Conservation (phyloP, 306 rosid genomes). For the Cicer bijugum region DNA sequence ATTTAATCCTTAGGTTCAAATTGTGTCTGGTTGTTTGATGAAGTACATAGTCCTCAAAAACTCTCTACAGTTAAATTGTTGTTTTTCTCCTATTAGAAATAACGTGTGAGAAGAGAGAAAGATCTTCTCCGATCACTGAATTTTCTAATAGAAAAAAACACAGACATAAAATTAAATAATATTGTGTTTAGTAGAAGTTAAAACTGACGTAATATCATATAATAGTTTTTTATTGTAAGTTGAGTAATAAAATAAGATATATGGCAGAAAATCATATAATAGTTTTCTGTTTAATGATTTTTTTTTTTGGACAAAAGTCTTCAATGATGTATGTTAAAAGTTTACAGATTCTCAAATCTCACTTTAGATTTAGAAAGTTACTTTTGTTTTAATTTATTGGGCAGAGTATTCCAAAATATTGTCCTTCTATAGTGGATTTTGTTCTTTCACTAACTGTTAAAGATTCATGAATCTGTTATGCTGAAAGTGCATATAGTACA, state of each 20-base stretch:
- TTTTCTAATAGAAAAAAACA: too few species aligned
- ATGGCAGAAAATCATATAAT: not conserved
- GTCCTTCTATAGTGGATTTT: slow-evolving; percentile 2
- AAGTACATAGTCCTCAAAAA: not conserved
- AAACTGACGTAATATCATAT: not conserved
- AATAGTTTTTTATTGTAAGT: slow-evolving; percentile 5
- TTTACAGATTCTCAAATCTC: not conserved
- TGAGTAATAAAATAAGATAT: slow-evolving; percentile 7
- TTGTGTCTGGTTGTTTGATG: not conserved
- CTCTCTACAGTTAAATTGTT: not conserved
- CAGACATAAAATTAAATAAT: too few species aligned
- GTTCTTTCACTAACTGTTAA: not conserved
- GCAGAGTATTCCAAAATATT: not conserved
- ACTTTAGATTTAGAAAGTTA: slow-evolving; percentile 3
- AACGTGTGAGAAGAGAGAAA: too few species aligned
- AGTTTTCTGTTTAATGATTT: not conserved
- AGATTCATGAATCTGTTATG: slow-evolving; percentile 1
- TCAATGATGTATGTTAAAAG: slow-evolving; percentile 1
- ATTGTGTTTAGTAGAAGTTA: too few species aligned
- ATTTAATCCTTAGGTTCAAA: slow-evolving; percentile 35
- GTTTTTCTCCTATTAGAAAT: too few species aligned
- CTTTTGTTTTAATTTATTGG: slow-evolving; percentile 9
- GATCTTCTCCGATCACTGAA: too few species aligned
- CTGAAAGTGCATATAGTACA: too few species aligned
- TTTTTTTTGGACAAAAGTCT: not conserved